Evolutionary conservation across 768 basidiomycete species (phyloP).

Genomic region (Leccinum truebloodii): DNA sequence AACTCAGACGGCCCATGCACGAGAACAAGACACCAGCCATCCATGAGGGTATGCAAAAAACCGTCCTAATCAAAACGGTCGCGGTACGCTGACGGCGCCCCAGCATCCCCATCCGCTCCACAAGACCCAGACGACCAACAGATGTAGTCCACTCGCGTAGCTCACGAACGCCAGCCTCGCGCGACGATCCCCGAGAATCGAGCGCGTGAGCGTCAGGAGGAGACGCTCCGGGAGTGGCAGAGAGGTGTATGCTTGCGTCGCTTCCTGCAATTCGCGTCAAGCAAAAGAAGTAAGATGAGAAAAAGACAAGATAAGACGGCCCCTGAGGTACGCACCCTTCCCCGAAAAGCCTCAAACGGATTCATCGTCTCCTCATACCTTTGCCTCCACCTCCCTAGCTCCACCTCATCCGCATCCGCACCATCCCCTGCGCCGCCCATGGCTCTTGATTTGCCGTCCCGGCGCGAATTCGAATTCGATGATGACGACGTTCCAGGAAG

Average conservation of each 20-base stretch:
- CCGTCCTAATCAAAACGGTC: conserved; percentile 14
- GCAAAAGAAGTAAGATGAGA: background rate
- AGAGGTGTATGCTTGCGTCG: conserved; percentile 87
- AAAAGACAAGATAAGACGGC: background rate
- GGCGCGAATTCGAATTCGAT: conserved; percentile 3
- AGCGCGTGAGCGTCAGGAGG: conserved; percentile 80
- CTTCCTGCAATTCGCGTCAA: conserved; percentile 62
- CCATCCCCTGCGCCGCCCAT: conserved; percentile 20
- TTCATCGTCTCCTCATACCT: conserved; percentile 98
- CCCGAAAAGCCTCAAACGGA: conserved; percentile 96
- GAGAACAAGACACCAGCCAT: background rate
- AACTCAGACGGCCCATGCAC: background rate
- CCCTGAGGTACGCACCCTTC: conserved; percentile 62
- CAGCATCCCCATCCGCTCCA: conserved; percentile 63
- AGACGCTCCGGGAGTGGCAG: conserved; percentile 91
- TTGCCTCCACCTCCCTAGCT: conserved; percentile 83
- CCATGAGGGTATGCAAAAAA: no score
- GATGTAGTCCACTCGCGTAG: conserved; percentile 79
- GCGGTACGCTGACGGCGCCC: conserved; percentile 26
- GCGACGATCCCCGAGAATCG: conserved; percentile 85
- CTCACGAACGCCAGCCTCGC: conserved; percentile 88
- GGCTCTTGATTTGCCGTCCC: conserved; percentile 1
- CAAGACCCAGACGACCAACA: conserved; percentile 77
- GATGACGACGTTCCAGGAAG: conserved; percentile 45
- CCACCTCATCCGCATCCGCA: conserved; percentile 51